These are phyloP conservation scores for Tetrahymena malaccensis DNA, from an alignment of 73 alveolate species.

Conservation along the genomic window DNA sequence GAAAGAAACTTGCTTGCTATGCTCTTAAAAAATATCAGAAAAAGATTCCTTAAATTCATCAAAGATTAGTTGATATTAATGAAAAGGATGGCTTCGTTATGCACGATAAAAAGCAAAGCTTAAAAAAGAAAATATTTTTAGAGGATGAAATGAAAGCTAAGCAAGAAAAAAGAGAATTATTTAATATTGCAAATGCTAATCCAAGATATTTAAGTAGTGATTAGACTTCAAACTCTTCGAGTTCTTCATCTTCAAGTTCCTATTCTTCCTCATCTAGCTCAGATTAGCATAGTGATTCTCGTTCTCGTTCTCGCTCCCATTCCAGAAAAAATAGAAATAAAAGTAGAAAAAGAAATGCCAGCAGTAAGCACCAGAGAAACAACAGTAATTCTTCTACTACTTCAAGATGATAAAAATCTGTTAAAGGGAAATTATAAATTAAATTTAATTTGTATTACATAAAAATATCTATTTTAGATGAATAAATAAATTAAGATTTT, in stretches of 20 bases:
- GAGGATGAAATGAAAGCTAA: neutral
- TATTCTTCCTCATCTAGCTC: neutral
- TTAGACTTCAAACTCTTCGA: neutral
- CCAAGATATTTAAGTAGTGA: neutral
- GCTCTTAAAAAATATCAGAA: conserved; percentile 39
- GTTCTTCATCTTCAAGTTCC: neutral
- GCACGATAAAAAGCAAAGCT: conserved; percentile 39
- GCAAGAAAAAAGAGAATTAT: neutral
- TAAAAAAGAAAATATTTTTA: neutral
- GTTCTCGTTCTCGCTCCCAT: neutral
- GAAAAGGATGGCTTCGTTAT: conserved; percentile 45
- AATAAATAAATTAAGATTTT: too few species aligned
- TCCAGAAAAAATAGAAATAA: neutral
- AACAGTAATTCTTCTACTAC: neutral
- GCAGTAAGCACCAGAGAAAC: neutral
- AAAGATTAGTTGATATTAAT: conserved; percentile 40
- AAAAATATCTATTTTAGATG: neutral
- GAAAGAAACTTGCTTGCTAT: conserved; percentile 56
- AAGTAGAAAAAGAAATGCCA: neutral
- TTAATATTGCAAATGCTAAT: neutral
- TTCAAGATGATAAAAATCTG: neutral
- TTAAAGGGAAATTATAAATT: neutral
- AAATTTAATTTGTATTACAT: neutral
- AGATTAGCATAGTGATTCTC: neutral
- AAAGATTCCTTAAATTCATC: conserved; percentile 3